A percentile compares a stretch with the other conserved stretches of the same genome.
phyloP scores from a whole-genome alignment of 2,329 filamentous ascomycete genomes.

The Fusarium chlamydosporum region DNA sequence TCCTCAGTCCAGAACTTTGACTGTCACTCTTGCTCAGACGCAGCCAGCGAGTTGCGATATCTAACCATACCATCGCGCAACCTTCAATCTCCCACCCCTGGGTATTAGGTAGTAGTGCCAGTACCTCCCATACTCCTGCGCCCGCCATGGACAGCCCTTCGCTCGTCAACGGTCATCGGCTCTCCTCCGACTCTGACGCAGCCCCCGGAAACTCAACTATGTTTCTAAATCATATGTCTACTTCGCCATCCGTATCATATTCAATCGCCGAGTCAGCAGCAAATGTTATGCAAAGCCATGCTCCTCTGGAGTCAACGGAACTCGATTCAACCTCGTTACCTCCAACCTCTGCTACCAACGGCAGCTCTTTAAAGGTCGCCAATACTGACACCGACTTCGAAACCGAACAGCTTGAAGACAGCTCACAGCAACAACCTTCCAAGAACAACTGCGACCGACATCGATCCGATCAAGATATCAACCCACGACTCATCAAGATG shows the following conservation, averaged over 20 bases:
- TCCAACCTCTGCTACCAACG: conserved; percentile 26
- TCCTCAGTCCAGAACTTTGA: conserved; percentile 30
- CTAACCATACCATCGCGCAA: conserved; percentile 51
- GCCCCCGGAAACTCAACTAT: conserved; percentile 17
- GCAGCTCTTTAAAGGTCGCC: conserved; percentile 38
- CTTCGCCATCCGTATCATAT: conserved; percentile 33
- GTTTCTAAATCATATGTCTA: conserved; percentile 33
- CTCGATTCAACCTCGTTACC: conserved; percentile 29
- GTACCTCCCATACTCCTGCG: conserved; percentile 30
- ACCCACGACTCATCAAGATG: conserved; percentile 68
- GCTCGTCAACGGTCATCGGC: conserved; percentile 49
- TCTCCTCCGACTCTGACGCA: conserved; percentile 40
- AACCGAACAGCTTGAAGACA: conserved; percentile 26
- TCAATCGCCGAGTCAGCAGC: conserved; percentile 15
- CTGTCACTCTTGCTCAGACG: conserved; percentile 45
- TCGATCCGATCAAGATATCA: conserved; percentile 65
- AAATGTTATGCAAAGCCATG: conserved; percentile 46
- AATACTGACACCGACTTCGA: conserved; percentile 16
- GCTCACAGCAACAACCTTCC: conserved; percentile 49
- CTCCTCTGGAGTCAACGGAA: conserved; percentile 25
- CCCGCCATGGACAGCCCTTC: conserved; percentile 48
- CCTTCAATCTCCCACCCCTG: conserved; percentile 37
- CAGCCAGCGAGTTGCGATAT: conserved; percentile 49
- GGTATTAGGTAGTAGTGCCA: conserved; percentile 7
- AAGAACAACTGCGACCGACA: conserved; percentile 66